These are phyloP conservation scores for Gaertneriomyces sp. DNA, from an alignment of 192 early-diverging fungal genomes.

Conservation along the genomic window DNA sequence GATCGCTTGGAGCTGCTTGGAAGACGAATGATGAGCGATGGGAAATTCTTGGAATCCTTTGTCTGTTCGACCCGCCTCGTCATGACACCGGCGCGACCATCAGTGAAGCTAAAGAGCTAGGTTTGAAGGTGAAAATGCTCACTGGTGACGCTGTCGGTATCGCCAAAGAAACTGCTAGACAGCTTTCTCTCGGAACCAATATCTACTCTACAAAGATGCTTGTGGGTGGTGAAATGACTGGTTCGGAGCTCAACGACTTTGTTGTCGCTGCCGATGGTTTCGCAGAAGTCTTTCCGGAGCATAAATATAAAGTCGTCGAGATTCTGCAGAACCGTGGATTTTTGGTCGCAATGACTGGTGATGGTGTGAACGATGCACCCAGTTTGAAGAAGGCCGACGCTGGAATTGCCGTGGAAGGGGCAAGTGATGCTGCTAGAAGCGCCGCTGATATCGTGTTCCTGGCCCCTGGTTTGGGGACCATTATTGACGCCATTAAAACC, in stretches of 20 bases:
- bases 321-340: slow-evolving; percentile 74
- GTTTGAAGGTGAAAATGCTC: slow-evolving; percentile 83
- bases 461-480: slow-evolving; percentile 89
- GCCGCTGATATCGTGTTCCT: slow-evolving; percentile 92
- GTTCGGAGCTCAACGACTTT: slow-evolving; percentile 40
- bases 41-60: slow-evolving; percentile 80
- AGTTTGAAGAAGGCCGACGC: slow-evolving; percentile 83
- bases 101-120: slow-evolving; percentile 67
- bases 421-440: slow-evolving; percentile 93
- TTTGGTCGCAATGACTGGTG: slow-evolving; percentile 81
- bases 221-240: slow-evolving; percentile 67
- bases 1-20: slow-evolving; percentile 69
- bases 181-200: slow-evolving; percentile 78
- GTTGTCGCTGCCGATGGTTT: slow-evolving; percentile 15
- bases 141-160: slow-evolving; percentile 88
- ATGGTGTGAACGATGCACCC: slow-evolving; percentile 83
- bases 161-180: slow-evolving; percentile 76
- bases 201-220: slow-evolving; percentile 75
- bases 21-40: slow-evolving; percentile 38
- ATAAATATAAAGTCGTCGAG: slow-evolving; percentile 79
- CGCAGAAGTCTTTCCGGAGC: slow-evolving; percentile 61
- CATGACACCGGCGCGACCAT: slow-evolving; percentile 84
- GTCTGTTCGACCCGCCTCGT: slow-evolving; percentile 81
- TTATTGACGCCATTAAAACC: slow-evolving; percentile 85
- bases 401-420: slow-evolving; percentile 89